Conservation (phyloP, 768 basidiomycete species). For the Kwoniella dejecticola region DNA sequence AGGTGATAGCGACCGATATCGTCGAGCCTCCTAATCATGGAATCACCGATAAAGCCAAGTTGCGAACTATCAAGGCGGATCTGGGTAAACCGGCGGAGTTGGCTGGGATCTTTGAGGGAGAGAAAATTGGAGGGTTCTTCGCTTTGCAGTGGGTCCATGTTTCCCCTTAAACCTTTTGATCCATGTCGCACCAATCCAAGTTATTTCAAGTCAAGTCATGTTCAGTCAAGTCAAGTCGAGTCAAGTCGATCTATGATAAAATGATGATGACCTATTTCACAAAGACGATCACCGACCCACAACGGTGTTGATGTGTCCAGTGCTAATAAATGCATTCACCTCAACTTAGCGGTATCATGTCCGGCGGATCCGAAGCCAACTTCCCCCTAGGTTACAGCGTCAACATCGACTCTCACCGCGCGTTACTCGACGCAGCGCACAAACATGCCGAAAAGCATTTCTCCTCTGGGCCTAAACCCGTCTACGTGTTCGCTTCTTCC, state of each 20-base stretch:
- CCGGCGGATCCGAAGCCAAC: conserved; percentile 65
- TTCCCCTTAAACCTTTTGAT: neutral
- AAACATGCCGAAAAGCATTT: conserved; percentile 34
- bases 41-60: conserved; percentile 20
- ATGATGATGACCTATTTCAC: too few species aligned
- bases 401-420: conserved; percentile 55
- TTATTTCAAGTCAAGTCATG: too few species aligned
- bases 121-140: conserved; percentile 42
- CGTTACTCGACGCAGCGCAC: conserved; percentile 42
- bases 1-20: conserved; percentile 54
- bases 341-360: conserved; percentile 62
- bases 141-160: conserved; percentile 41
- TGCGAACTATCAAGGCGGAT: conserved; percentile 44
- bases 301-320: neutral
- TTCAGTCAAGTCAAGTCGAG: too few species aligned
- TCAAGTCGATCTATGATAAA: neutral
- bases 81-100: conserved; percentile 30
- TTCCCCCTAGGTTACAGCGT: conserved; percentile 62
- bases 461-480: conserved; percentile 33
- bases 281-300: too few species aligned
- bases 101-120: conserved; percentile 38
- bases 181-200: neutral
- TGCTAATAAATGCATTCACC: neutral
- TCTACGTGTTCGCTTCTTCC: conserved; percentile 52
- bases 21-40: conserved; percentile 41